Evolutionary conservation across 2,329 filamentous ascomycete species (phyloP).

Genomic region (Alternaria consortialis): DNA sequence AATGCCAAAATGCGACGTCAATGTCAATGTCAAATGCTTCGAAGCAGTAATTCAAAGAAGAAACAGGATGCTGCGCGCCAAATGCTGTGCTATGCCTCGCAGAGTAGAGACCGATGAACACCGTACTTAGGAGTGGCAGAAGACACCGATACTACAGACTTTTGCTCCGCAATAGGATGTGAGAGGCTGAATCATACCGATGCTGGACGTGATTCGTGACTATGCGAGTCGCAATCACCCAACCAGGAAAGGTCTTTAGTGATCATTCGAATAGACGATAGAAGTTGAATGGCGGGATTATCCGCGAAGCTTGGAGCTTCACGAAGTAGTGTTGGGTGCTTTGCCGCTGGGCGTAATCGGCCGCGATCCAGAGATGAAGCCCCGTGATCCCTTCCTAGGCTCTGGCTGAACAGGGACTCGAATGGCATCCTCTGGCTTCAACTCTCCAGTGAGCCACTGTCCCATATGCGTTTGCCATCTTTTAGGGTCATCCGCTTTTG

Average conservation of each 20-base stretch:
- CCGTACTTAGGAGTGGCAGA: not conserved
- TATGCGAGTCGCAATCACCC: not conserved
- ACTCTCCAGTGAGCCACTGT: constrained; percentile 48
- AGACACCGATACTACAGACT: not conserved
- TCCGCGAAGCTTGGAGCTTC: not conserved
- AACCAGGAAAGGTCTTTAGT: not conserved
- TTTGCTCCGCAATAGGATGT: not conserved
- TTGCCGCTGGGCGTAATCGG: constrained; percentile 10
- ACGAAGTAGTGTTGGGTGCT: not conserved
- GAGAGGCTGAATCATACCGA: not conserved
- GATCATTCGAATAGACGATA: too few relatives aligned
- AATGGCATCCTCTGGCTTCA: constrained; percentile 40
- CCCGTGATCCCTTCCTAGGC: constrained; percentile 15
- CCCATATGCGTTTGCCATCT: constrained; percentile 54
- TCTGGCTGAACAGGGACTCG: constrained; percentile 10
- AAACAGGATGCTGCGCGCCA: not conserved
- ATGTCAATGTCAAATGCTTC: not conserved
- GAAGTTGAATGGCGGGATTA: not conserved
- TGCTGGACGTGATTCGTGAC: not conserved
- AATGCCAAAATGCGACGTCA: not conserved
- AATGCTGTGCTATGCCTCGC: not conserved
- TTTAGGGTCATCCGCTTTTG: constrained; percentile 41
- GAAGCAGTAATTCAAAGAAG: not conserved
- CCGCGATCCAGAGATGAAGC: constrained; percentile 9
- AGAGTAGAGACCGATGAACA: not conserved